A percentile compares a stretch with the other conserved stretches of the same genome.
phyloP scores from a whole-genome alignment of 2,329 filamentous ascomycete genomes.

The Calonectria pseudoreteaudii region DNA sequence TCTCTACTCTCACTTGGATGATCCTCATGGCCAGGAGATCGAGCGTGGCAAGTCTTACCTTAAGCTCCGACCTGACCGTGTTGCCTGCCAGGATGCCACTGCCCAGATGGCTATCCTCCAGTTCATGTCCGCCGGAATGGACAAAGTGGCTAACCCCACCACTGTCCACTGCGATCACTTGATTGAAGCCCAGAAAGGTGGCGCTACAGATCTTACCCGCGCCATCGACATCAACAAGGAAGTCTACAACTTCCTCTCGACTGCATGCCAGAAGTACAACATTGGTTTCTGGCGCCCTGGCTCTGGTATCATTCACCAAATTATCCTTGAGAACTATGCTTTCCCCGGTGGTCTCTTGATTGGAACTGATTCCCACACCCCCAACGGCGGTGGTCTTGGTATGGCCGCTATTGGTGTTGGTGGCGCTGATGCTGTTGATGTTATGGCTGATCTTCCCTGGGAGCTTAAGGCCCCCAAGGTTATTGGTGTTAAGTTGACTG shows the following conservation, averaged over 20 bases:
- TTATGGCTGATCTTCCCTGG: conserved; percentile 97
- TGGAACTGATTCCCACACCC: conserved; percentile 97
- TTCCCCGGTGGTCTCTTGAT: conserved; percentile 99
- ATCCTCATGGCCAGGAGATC: conserved; percentile 95
- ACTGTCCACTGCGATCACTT: conserved; percentile 99
- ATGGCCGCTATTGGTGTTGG: conserved; percentile 97
- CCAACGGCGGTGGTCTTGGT: conserved; percentile 95
- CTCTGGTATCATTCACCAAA: conserved; percentile 99
- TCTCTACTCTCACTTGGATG: conserved; percentile 97
- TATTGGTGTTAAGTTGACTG: conserved; percentile 96
- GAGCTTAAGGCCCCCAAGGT: conserved; percentile 98
- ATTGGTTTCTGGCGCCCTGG: conserved; percentile 99
- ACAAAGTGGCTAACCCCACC: conserved; percentile 90
- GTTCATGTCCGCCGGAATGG: conserved; percentile 99
- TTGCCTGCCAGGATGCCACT: conserved; percentile 99
- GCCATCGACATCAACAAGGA: conserved; percentile 97
- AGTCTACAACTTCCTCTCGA: conserved; percentile 96
- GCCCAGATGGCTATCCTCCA: conserved; percentile 99
- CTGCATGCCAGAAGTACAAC: conserved; percentile 98
- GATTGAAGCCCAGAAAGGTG: conserved; percentile 96
- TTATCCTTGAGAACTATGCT: conserved; percentile 97
- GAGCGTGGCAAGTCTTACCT: conserved; percentile 96
- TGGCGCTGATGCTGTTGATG: conserved; percentile 98
- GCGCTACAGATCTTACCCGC: conserved; percentile 91
- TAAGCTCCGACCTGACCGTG: conserved; percentile 95